Percentiles rank a stretch among this genome's conserved stretches.
Conservation (phyloP, 2,329 filamentous ascomycete species). For the Colletotrichum theobromicola region DNA sequence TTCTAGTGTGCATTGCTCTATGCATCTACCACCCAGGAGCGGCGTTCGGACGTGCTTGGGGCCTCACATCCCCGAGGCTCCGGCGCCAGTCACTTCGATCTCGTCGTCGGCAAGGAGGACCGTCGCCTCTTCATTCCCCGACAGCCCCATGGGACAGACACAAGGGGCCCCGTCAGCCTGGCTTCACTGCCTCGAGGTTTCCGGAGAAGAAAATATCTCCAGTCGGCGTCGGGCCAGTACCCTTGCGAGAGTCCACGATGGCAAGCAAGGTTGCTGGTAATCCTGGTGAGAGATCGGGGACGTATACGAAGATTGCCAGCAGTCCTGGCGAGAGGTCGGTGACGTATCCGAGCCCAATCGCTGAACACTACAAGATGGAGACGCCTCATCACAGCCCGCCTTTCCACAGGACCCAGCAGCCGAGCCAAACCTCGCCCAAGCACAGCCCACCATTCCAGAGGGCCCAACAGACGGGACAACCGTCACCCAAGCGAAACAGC, state of each 20-base stretch:
- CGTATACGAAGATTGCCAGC: not conserved
- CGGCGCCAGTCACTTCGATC: slow-evolving; percentile 1
- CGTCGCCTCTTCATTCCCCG: slow-evolving; percentile 18
- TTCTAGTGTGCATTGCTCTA: slow-evolving; percentile 40
- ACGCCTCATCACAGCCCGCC: slow-evolving; percentile 6
- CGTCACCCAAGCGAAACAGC: not conserved
- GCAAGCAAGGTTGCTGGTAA: slow-evolving; percentile 16
- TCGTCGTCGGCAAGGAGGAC: not conserved
- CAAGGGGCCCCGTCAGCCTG: slow-evolving; percentile 16
- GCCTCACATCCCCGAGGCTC: slow-evolving; percentile 38
- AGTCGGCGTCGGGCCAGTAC: slow-evolving; percentile 7
- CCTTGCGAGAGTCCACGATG: slow-evolving; percentile 16
- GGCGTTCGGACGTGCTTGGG: slow-evolving; percentile 45
- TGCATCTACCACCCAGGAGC: slow-evolving; percentile 41
- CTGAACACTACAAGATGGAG: slow-evolving; percentile 1
- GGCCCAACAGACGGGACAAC: not conserved
- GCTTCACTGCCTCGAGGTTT: slow-evolving; percentile 10
- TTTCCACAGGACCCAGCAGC: not conserved
- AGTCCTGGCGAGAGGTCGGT: slow-evolving; percentile 11
- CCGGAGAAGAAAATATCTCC: slow-evolving; percentile 17
- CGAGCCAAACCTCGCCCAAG: not conserved
- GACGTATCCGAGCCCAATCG: slow-evolving; percentile 15
- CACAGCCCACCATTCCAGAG: slow-evolving; percentile 10
- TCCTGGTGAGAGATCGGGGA: slow-evolving; percentile 7
- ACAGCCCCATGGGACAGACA: slow-evolving; percentile 12